Evolutionary conservation across 2,329 filamentous ascomycete genomes (phyloP), one percentile per base, ranked within the genome.

Genomic region (Xylariaceae sp.): DNA sequence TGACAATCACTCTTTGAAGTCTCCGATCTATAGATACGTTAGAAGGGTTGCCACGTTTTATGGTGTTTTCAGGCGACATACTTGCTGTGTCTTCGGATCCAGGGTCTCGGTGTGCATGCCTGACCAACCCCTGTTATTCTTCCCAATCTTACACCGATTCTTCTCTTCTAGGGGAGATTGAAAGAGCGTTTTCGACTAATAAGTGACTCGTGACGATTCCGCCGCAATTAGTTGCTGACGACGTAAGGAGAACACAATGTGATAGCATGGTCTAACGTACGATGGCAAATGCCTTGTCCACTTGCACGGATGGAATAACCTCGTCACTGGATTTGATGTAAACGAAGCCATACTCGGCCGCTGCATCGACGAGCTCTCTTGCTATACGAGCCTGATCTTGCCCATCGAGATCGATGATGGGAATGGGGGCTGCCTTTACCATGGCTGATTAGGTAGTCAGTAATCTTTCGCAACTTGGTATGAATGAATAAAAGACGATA

Each of bases 81-180:
- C 89, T 74, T 86, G 85, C 73, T 97, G 92, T 58, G 86, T 85
- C 66, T 86, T 85, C 2, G 92, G 91, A 72, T 97, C 93, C 9
- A 97, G 77, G 0, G 88, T 93, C 76, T 99, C 93, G 10, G 85
- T 85, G 69, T 93, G 88, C 88, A 96, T 92, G 13, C 85, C 86
- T 1, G 89, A 84, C 92, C 92, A 99, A 60, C 93, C 94, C 48
- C 86, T 84, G 71, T 97, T 97, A 77, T 94, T 81, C 34, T 85
- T 85, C 67, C 85, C 81, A 64, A 97, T 96, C 9, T 82, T 83
- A 70, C 87, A 96, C 69, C 78, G 76, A 61, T 85, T 77, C 74
- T 96, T 97, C 64, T 92, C 88, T 61, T 87, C 83, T 0, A 79
- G 58, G 0, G 91, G 85, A 10, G 87, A 83, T 0, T 78, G 76